Evolutionary conservation across 805 yeast species (phyloP), one percentile per base, ranked within the genome.

Genomic region (Metschnikowia anglica): DNA sequence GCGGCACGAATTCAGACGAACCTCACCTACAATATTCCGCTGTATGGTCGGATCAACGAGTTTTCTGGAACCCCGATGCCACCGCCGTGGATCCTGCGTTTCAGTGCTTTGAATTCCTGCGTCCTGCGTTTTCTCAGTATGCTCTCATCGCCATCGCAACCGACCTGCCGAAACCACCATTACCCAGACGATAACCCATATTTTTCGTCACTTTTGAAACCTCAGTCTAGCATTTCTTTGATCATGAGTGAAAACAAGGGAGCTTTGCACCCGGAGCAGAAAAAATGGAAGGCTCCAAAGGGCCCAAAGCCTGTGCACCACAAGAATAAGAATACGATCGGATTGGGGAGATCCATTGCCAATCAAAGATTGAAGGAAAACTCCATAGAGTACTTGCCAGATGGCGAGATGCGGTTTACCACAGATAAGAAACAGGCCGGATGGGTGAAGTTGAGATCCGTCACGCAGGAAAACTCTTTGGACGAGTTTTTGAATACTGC

Each of bases 401-500:
- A 85, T 68, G 95, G 95, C 52, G 95, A 86, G 58, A 77, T 87
- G 79, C 73, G 96, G 56, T 89, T 88, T 63, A 86, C 95, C 15
- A 88, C 96, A 0, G 85, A 81, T 49, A 83, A 83, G 53, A 86
- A 80, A 53, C 95, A 88, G 59, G 95, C 88, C 11, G 77, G 76
- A 48, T 88, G 96, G 95, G 95, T 87, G 39, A 88, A 89, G 51
- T 69, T 93, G 58, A 79, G 93, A 61, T 89, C 97, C 2, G 95
- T 93, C 12, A 93, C 98, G 0, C 98, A 93, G 57, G 98, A 93
- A 62, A 80, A 85, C 53, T 84, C 97, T 1, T 67, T 93, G 44
- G 98, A 93, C 66, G 99, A 93, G 66, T 90, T 93, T 63, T 76
- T 93, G 58, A 85, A 83, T 58, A 91, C 97, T 6, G 99, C 99